Percentiles rank a stretch among this genome's conserved stretches.
Evolutionary conservation across 257 asterid species (phyloP).

Genomic region (Coffea canephora): DNA sequence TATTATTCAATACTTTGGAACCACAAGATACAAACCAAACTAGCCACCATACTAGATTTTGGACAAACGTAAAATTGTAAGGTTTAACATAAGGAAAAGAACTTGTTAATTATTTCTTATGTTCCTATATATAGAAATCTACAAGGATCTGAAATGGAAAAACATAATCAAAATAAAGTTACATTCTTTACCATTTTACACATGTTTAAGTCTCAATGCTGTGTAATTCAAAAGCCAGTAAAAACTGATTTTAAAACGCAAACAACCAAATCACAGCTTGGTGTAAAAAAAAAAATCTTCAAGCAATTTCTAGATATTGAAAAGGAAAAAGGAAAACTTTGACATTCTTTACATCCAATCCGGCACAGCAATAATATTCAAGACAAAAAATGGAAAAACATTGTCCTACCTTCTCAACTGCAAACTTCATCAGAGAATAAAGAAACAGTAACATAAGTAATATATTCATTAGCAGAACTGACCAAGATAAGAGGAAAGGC

Average conservation of each 20-base stretch:
- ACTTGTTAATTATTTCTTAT: too few species aligned
- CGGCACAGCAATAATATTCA: neutral
- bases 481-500: slow-evolving; percentile 48
- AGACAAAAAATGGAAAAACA: neutral
- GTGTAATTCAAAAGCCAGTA: neutral
- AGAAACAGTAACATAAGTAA: neutral
- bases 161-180: too few species aligned
- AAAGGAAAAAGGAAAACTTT: neutral
- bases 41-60: neutral
- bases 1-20: too few species aligned
- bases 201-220: neutral
- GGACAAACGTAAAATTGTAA: neutral
- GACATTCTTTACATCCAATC: neutral
- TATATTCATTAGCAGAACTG: neutral
- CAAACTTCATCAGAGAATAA: neutral
- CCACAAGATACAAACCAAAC: too few species aligned
- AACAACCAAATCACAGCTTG: too few species aligned
- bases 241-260: neutral
- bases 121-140: too few species aligned
- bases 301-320: neutral
- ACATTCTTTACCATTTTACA: neutral
- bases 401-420: neutral
- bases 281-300: too few species aligned
- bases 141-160: too few species aligned
- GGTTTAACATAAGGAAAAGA: neutral